Evolutionary conservation across 1,139 yeast genomes (phyloP).

Genomic region (Groenewaldozyma sp.): DNA sequence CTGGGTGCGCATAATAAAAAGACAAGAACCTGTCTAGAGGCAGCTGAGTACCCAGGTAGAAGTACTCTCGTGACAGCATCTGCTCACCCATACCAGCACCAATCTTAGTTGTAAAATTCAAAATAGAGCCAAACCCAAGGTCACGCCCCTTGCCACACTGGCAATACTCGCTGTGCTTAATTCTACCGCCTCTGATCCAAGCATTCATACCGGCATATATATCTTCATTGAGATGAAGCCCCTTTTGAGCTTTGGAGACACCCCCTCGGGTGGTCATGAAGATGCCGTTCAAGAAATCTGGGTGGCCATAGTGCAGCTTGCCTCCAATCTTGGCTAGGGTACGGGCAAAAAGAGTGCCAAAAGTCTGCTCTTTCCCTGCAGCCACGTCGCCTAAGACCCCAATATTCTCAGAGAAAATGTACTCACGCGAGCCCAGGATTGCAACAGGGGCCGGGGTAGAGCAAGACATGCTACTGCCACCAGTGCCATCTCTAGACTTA

Average conservation of each 20-base stretch:
- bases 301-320: constrained; percentile 85
- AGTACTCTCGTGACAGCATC: constrained; percentile 73
- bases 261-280: constrained; percentile 92
- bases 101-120: constrained; percentile 78
- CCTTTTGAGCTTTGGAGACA: constrained; percentile 79
- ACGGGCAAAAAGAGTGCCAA: constrained; percentile 82
- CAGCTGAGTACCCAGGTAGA: constrained; percentile 66
- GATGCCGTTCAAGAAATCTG: constrained; percentile 74
- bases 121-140: constrained; percentile 74
- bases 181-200: constrained; percentile 69
- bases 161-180: constrained; percentile 78
- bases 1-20: constrained; percentile 87
- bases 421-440: constrained; percentile 80
- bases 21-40: constrained; percentile 76
- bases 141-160: constrained; percentile 94
- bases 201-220: constrained; percentile 90
- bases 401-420: constrained; percentile 75
- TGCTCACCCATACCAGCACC: constrained; percentile 98
- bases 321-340: constrained; percentile 83
- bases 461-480: background rate
- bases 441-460: constrained; percentile 54
- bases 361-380: constrained; percentile 89
- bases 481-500: background rate
- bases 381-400: constrained; percentile 88
- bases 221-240: constrained; percentile 80